Evolutionary conservation across 805 yeast species (phyloP).

Genomic region (Starmerella asiatica): DNA sequence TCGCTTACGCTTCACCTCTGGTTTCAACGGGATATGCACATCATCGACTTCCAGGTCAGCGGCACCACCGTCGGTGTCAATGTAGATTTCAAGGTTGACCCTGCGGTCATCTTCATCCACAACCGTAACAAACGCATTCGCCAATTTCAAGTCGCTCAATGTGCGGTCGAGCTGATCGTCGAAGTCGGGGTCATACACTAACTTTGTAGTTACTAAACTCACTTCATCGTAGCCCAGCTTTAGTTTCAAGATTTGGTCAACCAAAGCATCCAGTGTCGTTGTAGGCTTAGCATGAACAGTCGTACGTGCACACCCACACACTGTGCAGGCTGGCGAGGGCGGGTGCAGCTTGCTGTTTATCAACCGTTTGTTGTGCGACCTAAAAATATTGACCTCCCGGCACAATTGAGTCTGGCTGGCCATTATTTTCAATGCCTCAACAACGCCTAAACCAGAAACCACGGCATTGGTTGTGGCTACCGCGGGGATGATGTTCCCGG

Average conservation of each 20-base stretch:
- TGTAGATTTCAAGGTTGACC: constrained; percentile 32
- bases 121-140: constrained; percentile 54
- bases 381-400: constrained; percentile 40
- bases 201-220: constrained; percentile 42
- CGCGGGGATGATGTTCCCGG: constrained; percentile 97
- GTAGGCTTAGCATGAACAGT: constrained; percentile 19
- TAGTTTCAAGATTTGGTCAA: constrained; percentile 34
- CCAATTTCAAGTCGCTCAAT: constrained; percentile 42
- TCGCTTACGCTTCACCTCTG: constrained; percentile 16
- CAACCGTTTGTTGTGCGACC: constrained; percentile 47
- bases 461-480: constrained; percentile 96
- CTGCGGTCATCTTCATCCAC: constrained; percentile 77
- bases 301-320: constrained; percentile 29
- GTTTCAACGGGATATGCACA: constrained; percentile 20
- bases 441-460: constrained; percentile 74
- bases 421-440: constrained; percentile 52
- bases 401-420: constrained; percentile 12
- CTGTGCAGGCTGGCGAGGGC: constrained; percentile 62
- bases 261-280: constrained; percentile 37
- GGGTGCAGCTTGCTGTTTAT: constrained; percentile 46
- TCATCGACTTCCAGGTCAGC: constrained; percentile 19
- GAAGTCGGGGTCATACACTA: constrained; percentile 76
- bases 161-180: constrained; percentile 53
- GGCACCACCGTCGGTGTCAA: constrained; percentile 15
- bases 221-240: constrained; percentile 45